Evolutionary conservation across 164 flowering plant species (phyloP), one percentile per base, ranked within the genome.

Genomic region (Echeveria elegans): DNA sequence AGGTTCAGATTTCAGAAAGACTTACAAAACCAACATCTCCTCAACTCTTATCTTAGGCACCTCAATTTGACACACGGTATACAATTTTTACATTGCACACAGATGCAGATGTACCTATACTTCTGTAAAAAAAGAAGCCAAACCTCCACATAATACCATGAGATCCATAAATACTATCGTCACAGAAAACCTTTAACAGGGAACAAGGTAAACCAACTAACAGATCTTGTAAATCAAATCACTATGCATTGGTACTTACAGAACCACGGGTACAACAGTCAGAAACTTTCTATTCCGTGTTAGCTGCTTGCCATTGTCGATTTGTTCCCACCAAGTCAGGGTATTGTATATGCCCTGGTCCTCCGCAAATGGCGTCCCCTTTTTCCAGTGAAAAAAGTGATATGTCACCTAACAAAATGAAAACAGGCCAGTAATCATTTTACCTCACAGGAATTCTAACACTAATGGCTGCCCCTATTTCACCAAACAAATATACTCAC

Each of bases 311-410:
- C 90, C 90, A 63, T 72, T 82, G 78, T 86, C 90, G 38, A 86
- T 73, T 71, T 85, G 91, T 83, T 86, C 91, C 88, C 91, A 86
- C 91, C 91, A 85, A 40, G 88, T 86, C 80, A 85, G 77, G 16
- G 82, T 76, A 77, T 86, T 86, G 76, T 85, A 85, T 32, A 85
- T 80, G 47, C 88, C 91, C 76, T 86, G 91, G 56, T 86, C 91
- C 68, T 84, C 91, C 71, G 86, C 82, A 79, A 85, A 86, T 29
- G 91, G 91, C 64, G 88, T 85, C 70, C 91, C 87, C 65, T 86
- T 86, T 79, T 81, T 85, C 91, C 91, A 86, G 66, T 85, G 88
- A 71, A 86, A 86, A 69, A 68, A 85, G 50, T 82, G 82, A 68
- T 79, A 85, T 26, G 86, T 81, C 18, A 84, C 75, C 88, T 84